Conservation (phyloP, 257 asterid genomes). For the Forsythia viridissima region DNA sequence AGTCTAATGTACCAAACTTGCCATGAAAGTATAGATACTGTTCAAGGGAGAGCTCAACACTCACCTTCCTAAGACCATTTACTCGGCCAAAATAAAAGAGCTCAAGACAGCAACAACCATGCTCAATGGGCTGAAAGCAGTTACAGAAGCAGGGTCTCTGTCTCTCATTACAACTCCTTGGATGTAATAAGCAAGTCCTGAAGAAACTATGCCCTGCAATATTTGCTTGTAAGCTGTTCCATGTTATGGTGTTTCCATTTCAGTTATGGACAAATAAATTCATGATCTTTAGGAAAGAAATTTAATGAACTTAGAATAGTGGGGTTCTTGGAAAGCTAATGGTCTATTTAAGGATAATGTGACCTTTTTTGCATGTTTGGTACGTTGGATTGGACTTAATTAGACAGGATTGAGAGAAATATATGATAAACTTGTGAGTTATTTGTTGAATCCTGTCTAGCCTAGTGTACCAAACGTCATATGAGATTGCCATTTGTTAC, state of each 20-base stretch:
- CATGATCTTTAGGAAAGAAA: not conserved
- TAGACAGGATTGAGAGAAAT: too few species aligned
- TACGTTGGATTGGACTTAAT: not conserved
- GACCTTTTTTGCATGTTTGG: not conserved
- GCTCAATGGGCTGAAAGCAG: constrained; percentile 52
- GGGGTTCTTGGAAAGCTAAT: too few species aligned
- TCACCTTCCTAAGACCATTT: constrained; percentile 55
- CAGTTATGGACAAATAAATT: not conserved
- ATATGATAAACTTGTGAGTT: not conserved
- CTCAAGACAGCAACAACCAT: constrained; percentile 58
- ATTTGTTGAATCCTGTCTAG: too few species aligned
- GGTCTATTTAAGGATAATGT: not conserved
- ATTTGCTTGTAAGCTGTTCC: not conserved
- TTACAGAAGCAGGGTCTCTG: constrained; percentile 55
- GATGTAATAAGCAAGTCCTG: constrained; percentile 54
- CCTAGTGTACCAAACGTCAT: not conserved
- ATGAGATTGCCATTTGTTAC: not conserved
- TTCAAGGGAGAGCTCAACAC: not conserved
- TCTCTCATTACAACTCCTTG: constrained; percentile 54
- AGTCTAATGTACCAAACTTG: not conserved
- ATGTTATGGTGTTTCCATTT: not conserved
- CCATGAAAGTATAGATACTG: not conserved
- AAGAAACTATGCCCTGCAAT: constrained; percentile 54
- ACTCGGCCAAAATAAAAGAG: constrained; percentile 44
- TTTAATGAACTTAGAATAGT: not conserved